phyloP scores from a whole-genome alignment of 306 rosid genomes.

The Rosa chinensis region DNA sequence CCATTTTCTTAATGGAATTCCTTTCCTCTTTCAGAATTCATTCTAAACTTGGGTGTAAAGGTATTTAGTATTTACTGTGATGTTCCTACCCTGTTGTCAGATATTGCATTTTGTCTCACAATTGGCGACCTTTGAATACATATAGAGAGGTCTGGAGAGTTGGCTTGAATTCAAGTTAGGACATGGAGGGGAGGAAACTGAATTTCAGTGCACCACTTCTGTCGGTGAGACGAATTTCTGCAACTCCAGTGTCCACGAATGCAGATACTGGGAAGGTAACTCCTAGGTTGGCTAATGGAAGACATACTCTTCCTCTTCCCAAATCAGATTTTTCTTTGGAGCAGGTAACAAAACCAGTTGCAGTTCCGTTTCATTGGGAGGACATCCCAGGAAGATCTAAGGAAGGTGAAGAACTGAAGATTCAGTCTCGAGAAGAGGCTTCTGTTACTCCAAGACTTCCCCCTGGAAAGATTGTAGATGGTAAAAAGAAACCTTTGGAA shows the following conservation, averaged over 20 bases:
- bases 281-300: constrained; percentile 34
- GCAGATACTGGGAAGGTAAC: constrained; percentile 44
- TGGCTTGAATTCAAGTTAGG: constrained; percentile 19
- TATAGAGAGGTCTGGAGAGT: constrained; percentile 24
- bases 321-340: constrained; percentile 46
- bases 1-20: background rate
- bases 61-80: background rate
- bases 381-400: constrained; percentile 78
- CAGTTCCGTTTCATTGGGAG: constrained; percentile 96
- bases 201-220: constrained; percentile 81
- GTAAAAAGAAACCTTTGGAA: constrained; percentile 30
- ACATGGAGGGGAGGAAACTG: constrained; percentile 74
- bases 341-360: constrained; percentile 73
- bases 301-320: constrained; percentile 39
- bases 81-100: constrained; percentile 14
- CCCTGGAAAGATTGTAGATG: constrained; percentile 47
- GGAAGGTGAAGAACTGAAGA: constrained; percentile 39
- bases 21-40: constrained; percentile 31
- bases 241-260: constrained; percentile 38
- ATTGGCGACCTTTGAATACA: constrained; percentile 13
- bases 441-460: constrained; percentile 59
- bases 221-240: constrained; percentile 82
- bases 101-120: constrained; percentile 19
- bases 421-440: constrained; percentile 32
- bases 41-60: constrained; percentile 24